Conservation (phyloP, 768 basidiomycete genomes). For the Solioccasus polychromus region DNA sequence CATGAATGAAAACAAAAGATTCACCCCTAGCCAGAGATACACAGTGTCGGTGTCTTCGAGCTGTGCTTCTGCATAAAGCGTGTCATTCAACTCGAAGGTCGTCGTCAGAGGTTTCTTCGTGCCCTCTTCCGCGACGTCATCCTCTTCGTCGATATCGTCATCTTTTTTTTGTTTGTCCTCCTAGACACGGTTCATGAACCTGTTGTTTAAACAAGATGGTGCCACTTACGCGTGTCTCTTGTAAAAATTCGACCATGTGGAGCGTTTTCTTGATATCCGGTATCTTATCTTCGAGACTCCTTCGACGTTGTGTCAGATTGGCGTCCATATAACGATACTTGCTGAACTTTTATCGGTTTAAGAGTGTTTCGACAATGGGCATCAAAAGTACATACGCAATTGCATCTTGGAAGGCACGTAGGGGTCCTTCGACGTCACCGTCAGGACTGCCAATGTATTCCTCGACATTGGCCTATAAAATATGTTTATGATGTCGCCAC, state of each 20-base stretch:
- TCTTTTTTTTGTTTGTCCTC: constrained; percentile 53
- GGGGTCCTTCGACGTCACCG: constrained; percentile 70
- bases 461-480: constrained; percentile 74
- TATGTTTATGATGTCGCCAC: not conserved
- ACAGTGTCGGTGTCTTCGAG: constrained; percentile 86
- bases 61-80: constrained; percentile 88
- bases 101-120: constrained; percentile 61
- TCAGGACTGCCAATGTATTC: constrained; percentile 80
- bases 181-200: constrained; percentile 32
- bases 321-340: constrained; percentile 99
- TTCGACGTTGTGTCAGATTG: constrained; percentile 73
- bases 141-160: constrained; percentile 59
- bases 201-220: not conserved
- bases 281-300: constrained; percentile 87
- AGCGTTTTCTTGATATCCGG: constrained; percentile 94
- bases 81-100: constrained; percentile 95
- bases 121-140: constrained; percentile 38
- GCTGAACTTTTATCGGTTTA: constrained; percentile 46
- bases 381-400: constrained; percentile 66
- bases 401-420: constrained; percentile 87
- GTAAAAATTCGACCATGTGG: constrained; percentile 80
- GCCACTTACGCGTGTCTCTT: constrained; percentile 61
- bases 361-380: constrained; percentile 9
- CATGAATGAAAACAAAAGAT: constrained; percentile 25
- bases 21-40: constrained; percentile 93